phyloP scores from a whole-genome alignment of 1,284 basidiomycete species.

The Tilletia setariae region DNA sequence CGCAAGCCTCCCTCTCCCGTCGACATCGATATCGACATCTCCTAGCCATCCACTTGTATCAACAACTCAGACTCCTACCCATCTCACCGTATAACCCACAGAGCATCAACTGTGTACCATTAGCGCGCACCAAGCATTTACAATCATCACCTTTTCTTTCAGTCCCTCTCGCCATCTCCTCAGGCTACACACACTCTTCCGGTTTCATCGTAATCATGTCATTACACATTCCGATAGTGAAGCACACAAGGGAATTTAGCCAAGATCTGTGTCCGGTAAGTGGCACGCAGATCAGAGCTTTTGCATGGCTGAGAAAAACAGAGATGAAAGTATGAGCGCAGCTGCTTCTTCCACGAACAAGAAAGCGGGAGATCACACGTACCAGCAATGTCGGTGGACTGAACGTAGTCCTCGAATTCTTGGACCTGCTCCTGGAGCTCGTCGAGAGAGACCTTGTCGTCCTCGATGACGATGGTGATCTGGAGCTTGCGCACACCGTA shows the following conservation, averaged over 20 bases:
- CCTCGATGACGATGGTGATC: conserved; percentile 93
- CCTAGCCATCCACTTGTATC: too few species aligned
- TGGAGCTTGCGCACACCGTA: conserved; percentile 89
- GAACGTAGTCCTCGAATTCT: conserved; percentile 85
- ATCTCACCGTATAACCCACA: too few species aligned
- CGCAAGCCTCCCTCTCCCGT: background rate
- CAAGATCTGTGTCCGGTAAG: background rate
- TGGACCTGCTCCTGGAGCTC: conserved; percentile 69
- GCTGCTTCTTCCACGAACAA: background rate
- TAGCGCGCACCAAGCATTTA: too few species aligned
- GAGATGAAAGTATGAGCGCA: background rate
- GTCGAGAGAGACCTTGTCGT: conserved; percentile 88
- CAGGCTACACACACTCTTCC: too few species aligned
- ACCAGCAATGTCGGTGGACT: conserved; percentile 71
- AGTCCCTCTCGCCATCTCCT: too few species aligned
- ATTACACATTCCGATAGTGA: background rate
- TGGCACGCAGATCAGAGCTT: conserved; percentile 41
- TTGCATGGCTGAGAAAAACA: conserved; percentile 40
- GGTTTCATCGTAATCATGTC: too few species aligned
- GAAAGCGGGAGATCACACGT: background rate
- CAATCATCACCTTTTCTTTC: too few species aligned
- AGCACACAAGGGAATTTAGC: background rate
- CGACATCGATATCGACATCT: too few species aligned
- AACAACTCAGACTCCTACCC: too few species aligned
- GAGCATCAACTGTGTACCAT: too few species aligned